A percentile compares a stretch with the other conserved stretches of the same genome.
These are phyloP conservation scores for Calcarisporium arbuscula DNA, from an alignment of 2,329 filamentous ascomycete genomes.

Conservation along the genomic window DNA sequence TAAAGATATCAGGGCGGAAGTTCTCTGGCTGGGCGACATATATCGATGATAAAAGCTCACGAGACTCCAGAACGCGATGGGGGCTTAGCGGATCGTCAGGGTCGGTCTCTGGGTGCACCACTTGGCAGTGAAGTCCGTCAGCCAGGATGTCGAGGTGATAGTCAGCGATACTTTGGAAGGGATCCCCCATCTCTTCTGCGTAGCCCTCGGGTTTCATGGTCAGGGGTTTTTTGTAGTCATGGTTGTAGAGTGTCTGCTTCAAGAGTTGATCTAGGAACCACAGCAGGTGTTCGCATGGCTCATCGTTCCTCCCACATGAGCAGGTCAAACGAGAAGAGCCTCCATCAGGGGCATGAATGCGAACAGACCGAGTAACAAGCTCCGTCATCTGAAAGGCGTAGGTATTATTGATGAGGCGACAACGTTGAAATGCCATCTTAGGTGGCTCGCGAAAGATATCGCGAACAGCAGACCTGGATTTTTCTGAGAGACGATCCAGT, in stretches of 20 bases:
- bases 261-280: conserved; percentile 50
- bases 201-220: conserved; percentile 37
- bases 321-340: conserved; percentile 37
- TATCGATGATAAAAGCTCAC: conserved; percentile 45
- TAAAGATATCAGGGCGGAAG: conserved; percentile 42
- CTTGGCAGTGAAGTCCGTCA: conserved; percentile 43
- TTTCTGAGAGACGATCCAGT: conserved; percentile 30
- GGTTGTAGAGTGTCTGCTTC: conserved; percentile 38
- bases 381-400: conserved; percentile 53
- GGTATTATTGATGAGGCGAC: conserved; percentile 38
- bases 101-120: conserved; percentile 25
- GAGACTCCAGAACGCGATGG: conserved; percentile 40
- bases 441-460: conserved; percentile 42
- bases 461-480: conserved; percentile 31
- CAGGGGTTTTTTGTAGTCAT: conserved; percentile 29
- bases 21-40: conserved; percentile 30
- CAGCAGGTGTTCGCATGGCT: conserved; percentile 44
- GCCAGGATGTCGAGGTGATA: conserved; percentile 47
- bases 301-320: conserved; percentile 32
- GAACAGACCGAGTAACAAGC: conserved; percentile 43
- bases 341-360: conserved; percentile 37
- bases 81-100: conserved; percentile 23
- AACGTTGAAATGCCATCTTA: conserved; percentile 43
- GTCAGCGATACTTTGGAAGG: conserved; percentile 41
- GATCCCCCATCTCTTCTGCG: conserved; percentile 39